phyloP scores from a whole-genome alignment of 1,284 basidiomycete species.

The Moniliella sp. region DNA sequence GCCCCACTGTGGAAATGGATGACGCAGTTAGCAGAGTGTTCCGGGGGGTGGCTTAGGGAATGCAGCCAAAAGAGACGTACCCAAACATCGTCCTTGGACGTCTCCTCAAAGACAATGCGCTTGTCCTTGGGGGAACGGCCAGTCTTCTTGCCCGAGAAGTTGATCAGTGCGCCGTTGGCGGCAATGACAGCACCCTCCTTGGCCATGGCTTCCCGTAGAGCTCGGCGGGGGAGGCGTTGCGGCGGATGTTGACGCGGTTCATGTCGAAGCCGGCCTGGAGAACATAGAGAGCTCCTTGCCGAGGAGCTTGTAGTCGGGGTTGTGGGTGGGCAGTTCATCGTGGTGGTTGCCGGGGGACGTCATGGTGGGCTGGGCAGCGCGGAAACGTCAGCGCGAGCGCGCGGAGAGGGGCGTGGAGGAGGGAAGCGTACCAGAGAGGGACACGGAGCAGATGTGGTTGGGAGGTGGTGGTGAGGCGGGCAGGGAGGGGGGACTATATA shows the following conservation, averaged over 20 bases:
- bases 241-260: slow-evolving; percentile 45
- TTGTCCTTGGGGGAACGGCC: slow-evolving; percentile 94
- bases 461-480: too few relatives aligned
- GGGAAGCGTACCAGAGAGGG: too few relatives aligned
- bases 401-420: too few relatives aligned
- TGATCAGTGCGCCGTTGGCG: slow-evolving; percentile 84
- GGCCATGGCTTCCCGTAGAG: slow-evolving; percentile 96
- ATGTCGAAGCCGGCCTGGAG: slow-evolving; percentile 98
- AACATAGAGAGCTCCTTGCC: slow-evolving; percentile 92
- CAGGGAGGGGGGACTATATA: too few relatives aligned
- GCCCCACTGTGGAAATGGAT: slow-evolving; percentile 56
- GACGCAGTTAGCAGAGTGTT: too few relatives aligned
- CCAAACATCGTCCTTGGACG: slow-evolving; percentile 92
- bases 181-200: slow-evolving; percentile 97
- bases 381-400: too few relatives aligned
- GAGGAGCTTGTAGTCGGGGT: too few relatives aligned
- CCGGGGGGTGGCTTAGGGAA: too few relatives aligned
- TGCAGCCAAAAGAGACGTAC: background rate
- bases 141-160: slow-evolving; percentile 99
- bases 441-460: too few relatives aligned
- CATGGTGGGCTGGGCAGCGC: too few relatives aligned
- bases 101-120: slow-evolving; percentile 98
- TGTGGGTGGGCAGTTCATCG: too few relatives aligned
- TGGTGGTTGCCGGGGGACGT: too few relatives aligned
- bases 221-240: slow-evolving; percentile 79